Percentiles rank a stretch among this genome's conserved stretches.
phyloP scores from a whole-genome alignment of 2,329 filamentous ascomycete genomes.

The Amylocarpus encephaloides region DNA sequence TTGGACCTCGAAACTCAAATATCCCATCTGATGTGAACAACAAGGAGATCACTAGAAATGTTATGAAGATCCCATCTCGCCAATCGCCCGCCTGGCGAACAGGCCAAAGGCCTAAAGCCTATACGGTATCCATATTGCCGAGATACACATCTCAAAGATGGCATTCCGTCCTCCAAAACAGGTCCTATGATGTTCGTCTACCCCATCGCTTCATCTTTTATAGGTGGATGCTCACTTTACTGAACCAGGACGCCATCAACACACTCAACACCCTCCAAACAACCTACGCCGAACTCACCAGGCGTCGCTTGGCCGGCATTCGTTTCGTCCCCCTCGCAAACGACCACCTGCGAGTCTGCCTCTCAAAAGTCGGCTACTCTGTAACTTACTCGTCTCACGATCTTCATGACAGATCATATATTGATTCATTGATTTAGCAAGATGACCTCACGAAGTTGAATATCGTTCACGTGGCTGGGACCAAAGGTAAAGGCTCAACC shows the following conservation, averaged over 20 bases:
- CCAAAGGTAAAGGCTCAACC: constrained; percentile 71
- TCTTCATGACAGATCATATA: background rate
- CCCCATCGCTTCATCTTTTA: background rate
- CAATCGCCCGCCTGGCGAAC: background rate
- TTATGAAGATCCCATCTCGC: background rate
- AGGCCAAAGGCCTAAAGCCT: constrained; percentile 35
- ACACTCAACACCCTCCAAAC: constrained; percentile 87
- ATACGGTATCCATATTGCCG: too few relatives aligned
- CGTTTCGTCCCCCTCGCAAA: constrained; percentile 65
- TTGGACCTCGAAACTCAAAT: too few relatives aligned
- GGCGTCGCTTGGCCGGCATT: constrained; percentile 67
- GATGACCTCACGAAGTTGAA: constrained; percentile 49
- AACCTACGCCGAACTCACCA: constrained; percentile 74
- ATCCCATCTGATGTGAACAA: background rate
- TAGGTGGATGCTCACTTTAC: constrained; percentile 4
- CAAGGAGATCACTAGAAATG: background rate
- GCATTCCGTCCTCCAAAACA: background rate
- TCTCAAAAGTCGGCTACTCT: constrained; percentile 71
- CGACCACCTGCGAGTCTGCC: constrained; percentile 74
- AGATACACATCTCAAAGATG: too few relatives aligned
- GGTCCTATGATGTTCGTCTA: constrained; percentile 11
- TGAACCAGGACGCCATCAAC: constrained; percentile 72
- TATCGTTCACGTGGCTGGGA: constrained; percentile 64
- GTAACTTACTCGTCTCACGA: constrained; percentile 27
- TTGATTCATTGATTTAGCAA: constrained; percentile 14